Evolutionary conservation across 116 monocot genomes (phyloP).

Genomic region (Papilionanthe hybrid): DNA sequence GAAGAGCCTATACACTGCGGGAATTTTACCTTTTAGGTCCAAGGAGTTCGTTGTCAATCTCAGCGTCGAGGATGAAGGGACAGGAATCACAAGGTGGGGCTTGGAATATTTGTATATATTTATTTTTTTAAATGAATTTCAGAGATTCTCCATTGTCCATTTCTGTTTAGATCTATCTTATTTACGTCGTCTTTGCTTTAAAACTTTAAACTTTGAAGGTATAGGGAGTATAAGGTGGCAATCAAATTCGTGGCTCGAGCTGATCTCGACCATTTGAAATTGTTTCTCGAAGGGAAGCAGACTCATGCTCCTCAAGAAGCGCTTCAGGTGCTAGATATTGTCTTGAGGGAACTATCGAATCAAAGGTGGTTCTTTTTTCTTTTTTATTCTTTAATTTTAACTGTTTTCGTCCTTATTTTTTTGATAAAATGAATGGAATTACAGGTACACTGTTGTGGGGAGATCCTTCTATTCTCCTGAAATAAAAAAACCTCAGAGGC

Average conservation of each 20-base stretch:
- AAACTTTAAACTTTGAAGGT: slow-evolving; percentile 21
- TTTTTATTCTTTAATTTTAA: not conserved
- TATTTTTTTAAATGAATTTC: not conserved
- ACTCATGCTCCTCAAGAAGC: slow-evolving; percentile 64
- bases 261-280: slow-evolving; percentile 52
- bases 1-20: slow-evolving; percentile 59
- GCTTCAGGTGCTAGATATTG: slow-evolving; percentile 78
- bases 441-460: slow-evolving; percentile 60
- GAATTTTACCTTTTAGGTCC: slow-evolving; percentile 41
- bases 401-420: not conserved
- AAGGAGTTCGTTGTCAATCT: slow-evolving; percentile 51
- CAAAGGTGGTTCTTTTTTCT: slow-evolving; percentile 41
- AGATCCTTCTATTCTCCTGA: slow-evolving; percentile 86
- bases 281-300: slow-evolving; percentile 62
- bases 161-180: not conserved
- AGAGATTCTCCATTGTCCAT: slow-evolving; percentile 1
- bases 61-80: slow-evolving; percentile 36
- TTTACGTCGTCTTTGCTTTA: not conserved
- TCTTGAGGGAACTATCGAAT: slow-evolving; percentile 59
- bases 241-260: slow-evolving; percentile 62
- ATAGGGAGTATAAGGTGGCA: slow-evolving; percentile 50
- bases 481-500: slow-evolving; percentile 49
- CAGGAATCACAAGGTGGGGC: slow-evolving; percentile 25
- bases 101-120: not conserved
- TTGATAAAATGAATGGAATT: not conserved